These are phyloP conservation scores for Psidium friedrichsthalianum DNA, from an alignment of 345 rosid species.

Conservation along the genomic window DNA sequence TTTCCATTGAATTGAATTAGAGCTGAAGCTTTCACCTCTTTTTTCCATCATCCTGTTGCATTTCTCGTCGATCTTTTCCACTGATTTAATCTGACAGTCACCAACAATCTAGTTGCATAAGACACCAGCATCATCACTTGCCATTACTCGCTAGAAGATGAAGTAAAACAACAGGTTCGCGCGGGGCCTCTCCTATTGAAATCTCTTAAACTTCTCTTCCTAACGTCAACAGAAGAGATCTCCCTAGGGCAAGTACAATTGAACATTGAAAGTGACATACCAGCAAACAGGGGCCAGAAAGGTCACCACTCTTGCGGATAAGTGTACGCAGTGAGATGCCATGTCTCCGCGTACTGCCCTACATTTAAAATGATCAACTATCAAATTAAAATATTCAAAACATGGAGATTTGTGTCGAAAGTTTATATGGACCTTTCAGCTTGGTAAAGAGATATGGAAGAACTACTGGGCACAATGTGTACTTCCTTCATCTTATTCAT, in stretches of 20 bases:
- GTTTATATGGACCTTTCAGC: neutral
- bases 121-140: neutral
- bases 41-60: no score
- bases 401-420: no score
- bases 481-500: slow-evolving; percentile 10
- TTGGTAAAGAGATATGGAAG: neutral
- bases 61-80: no score
- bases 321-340: no score
- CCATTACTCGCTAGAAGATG: neutral
- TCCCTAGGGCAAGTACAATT: neutral
- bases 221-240: neutral
- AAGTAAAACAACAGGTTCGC: neutral
- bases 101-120: slow-evolving; percentile 45
- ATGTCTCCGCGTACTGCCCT: no score
- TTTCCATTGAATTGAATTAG: no score
- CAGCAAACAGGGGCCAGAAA: slow-evolving; percentile 78
- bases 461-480: neutral
- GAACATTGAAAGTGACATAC: slow-evolving; percentile 17
- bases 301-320: slow-evolving; percentile 42
- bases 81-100: no score
- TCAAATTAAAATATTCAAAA: no score
- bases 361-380: no score
- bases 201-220: neutral
- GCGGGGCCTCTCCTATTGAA: neutral
- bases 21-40: no score